Evolutionary conservation across 176 grass and related monocot genomes (phyloP), one percentile per base, ranked within the genome.

Genomic region (Guadua angustifolia): DNA sequence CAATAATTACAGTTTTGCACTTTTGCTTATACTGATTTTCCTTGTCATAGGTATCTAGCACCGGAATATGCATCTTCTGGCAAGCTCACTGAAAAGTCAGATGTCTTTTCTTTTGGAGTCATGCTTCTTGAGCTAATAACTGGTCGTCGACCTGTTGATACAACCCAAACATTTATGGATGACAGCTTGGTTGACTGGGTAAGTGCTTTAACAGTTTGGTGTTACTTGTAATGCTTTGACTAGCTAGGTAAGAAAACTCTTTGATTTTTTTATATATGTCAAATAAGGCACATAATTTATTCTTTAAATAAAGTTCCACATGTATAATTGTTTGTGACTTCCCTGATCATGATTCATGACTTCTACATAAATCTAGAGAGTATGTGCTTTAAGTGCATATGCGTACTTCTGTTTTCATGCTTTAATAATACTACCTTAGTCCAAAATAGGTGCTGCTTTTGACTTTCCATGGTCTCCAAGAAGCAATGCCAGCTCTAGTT

Each of bases 41-140:
- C 33, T 83, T 60, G 43, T 44, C 60, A 80, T 78, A 99, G 97
- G 75, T 99, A 99, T 91, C 83, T 99, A 86, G 97, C 97, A 58
- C 97, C 97, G 46, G 97, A 99, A 69, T 99, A 99, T 86, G 97
- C 97, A 3, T 87, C 97, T 86, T 99, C 97, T 43, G 93, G 97
- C 62, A 99, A 99, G 82, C 91, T 99, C 18, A 91, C 97, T n/a
- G 97, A 99, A 21, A 95, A 90, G 64, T 99, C 97, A 12, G 97
- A 99, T 80, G 97, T 99, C 18, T 99, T 99, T 47, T 99, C 97
- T 50, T 99, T 79, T 19, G 97, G 97, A 55, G 86, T 96, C 26
- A 96, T 99, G 97, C 89, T 99, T 91, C 88, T 99, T 47, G 97
- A 99, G 86, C 86, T 99, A 73, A 99, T 99, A 66, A 99, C 89